Conservation (phyloP, 2,329 filamentous ascomycete genomes). For the Diaporthe citrichinensis region DNA sequence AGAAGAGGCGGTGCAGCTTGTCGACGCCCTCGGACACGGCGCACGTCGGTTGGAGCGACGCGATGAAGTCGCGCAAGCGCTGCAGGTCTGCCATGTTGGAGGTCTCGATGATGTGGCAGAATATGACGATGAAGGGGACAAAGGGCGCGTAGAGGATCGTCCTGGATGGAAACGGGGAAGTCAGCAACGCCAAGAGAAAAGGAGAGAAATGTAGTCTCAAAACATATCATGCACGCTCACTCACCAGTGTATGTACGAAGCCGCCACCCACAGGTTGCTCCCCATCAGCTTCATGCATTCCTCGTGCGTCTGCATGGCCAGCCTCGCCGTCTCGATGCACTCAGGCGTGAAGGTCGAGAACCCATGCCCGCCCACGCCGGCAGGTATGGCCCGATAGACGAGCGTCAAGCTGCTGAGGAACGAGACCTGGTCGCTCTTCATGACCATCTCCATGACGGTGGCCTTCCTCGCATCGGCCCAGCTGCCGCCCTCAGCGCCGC, state of each 20-base stretch:
- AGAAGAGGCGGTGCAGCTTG: constrained; percentile 73
- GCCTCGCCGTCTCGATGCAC: constrained; percentile 65
- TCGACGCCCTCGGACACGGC: constrained; percentile 70
- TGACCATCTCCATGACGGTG: constrained; percentile 59
- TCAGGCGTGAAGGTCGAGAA: constrained; percentile 62
- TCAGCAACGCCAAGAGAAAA: constrained; percentile 4
- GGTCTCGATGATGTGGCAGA: constrained; percentile 71
- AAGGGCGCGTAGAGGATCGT: constrained; percentile 70
- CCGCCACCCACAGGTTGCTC: constrained; percentile 57
- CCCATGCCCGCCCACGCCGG: constrained; percentile 52
- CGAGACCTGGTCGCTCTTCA: constrained; percentile 63
- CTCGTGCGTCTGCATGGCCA: constrained; percentile 61
- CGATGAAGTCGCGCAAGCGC: constrained; percentile 69
- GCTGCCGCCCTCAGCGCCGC: constrained; percentile 6
- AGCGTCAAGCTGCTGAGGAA: constrained; percentile 64
- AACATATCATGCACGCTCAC: constrained; percentile 35
- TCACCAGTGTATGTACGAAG: constrained; percentile 68
- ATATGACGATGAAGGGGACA: constrained; percentile 71
- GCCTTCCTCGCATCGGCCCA: constrained; percentile 52
- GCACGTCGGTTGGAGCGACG: constrained; percentile 66
- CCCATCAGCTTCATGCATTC: constrained; percentile 61
- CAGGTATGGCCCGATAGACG: constrained; percentile 66
- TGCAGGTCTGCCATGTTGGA: constrained; percentile 66
- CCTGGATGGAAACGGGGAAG: constrained; percentile 51
- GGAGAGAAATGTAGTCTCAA: constrained; percentile 39